phyloP scores from a whole-genome alignment of 2,329 filamentous ascomycete species.

The Xenoacremonium recifei region DNA sequence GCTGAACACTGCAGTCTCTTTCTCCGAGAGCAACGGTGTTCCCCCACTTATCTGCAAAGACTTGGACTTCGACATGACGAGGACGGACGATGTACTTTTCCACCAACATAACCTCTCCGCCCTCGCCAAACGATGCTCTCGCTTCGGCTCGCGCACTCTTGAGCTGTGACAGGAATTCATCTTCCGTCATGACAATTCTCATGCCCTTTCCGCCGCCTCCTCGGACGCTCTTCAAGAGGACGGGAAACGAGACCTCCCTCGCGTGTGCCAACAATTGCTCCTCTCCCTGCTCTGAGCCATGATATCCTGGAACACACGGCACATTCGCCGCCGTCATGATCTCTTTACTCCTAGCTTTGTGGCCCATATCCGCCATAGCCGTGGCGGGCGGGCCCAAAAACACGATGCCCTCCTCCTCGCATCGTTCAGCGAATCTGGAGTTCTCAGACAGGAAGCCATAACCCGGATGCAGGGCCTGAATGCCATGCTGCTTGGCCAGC shows the following conservation, averaged over 20 bases:
- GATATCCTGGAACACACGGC: slow-evolving; percentile 94
- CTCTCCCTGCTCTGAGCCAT: slow-evolving; percentile 77
- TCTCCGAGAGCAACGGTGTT: slow-evolving; percentile 83
- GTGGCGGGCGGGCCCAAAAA: slow-evolving; percentile 89
- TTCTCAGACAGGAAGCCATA: slow-evolving; percentile 98
- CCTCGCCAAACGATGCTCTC: slow-evolving; percentile 75
- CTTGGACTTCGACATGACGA: slow-evolving; percentile 85
- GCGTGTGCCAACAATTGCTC: slow-evolving; percentile 65
- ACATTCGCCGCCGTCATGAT: slow-evolving; percentile 97
- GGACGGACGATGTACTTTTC: slow-evolving; percentile 79
- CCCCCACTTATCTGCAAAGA: slow-evolving; percentile 81
- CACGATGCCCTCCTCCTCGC: slow-evolving; percentile 83
- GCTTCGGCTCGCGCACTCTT: slow-evolving; percentile 74
- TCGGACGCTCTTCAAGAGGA: slow-evolving; percentile 76
- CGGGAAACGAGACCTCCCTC: slow-evolving; percentile 65
- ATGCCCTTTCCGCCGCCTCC: slow-evolving; percentile 85
- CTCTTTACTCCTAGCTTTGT: slow-evolving; percentile 90
- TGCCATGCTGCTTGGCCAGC: slow-evolving; percentile 81
- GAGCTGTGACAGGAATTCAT: slow-evolving; percentile 70
- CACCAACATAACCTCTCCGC: slow-evolving; percentile 77
- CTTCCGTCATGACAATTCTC: slow-evolving; percentile 66
- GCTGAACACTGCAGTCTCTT: slow-evolving; percentile 83
- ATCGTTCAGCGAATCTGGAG: slow-evolving; percentile 82
- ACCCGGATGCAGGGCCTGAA: slow-evolving; percentile 89
- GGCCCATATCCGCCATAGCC: slow-evolving; percentile 86